Evolutionary conservation across 2,329 filamentous ascomycete genomes (phyloP).

Genomic region (Cadophora sp.): DNA sequence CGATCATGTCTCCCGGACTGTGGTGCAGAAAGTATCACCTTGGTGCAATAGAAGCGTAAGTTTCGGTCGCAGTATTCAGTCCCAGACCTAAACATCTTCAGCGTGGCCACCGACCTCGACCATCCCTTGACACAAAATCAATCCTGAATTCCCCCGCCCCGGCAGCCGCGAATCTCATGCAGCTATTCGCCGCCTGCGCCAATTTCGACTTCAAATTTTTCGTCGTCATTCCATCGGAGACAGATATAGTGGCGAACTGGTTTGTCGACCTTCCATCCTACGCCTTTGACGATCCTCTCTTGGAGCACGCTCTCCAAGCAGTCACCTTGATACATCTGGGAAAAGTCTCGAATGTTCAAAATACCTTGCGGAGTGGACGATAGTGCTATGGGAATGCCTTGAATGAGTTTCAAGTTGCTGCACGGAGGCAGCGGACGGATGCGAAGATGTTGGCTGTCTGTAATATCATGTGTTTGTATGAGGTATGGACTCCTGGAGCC

Average conservation of each 20-base stretch:
- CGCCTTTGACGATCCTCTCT: not conserved
- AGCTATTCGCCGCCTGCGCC: not conserved
- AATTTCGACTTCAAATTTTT: not conserved
- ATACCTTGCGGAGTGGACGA: not conserved
- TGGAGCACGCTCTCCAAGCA: not conserved
- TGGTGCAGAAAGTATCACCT: too few relatives aligned
- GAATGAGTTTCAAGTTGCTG: not conserved
- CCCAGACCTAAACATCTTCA: not conserved
- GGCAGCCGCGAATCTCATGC: not conserved
- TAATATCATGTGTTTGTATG: constrained; percentile 6
- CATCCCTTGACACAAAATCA: not conserved
- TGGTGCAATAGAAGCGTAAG: too few relatives aligned
- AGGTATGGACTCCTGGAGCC: not conserved
- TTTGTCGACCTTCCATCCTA: not conserved
- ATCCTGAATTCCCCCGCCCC: not conserved
- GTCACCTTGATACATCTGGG: constrained; percentile 4
- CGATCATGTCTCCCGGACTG: too few relatives aligned
- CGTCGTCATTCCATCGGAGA: not conserved
- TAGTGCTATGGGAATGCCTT: not conserved
- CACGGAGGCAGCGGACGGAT: not conserved
- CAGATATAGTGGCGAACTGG: not conserved
- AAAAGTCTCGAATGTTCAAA: not conserved
- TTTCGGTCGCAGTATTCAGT: not conserved
- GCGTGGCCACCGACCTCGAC: not conserved
- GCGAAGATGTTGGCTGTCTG: constrained; percentile 1